Evolutionary conservation across 140 eudicot genomes (phyloP), one percentile per base, ranked within the genome.

Genomic region (Flaveria floridana): DNA sequence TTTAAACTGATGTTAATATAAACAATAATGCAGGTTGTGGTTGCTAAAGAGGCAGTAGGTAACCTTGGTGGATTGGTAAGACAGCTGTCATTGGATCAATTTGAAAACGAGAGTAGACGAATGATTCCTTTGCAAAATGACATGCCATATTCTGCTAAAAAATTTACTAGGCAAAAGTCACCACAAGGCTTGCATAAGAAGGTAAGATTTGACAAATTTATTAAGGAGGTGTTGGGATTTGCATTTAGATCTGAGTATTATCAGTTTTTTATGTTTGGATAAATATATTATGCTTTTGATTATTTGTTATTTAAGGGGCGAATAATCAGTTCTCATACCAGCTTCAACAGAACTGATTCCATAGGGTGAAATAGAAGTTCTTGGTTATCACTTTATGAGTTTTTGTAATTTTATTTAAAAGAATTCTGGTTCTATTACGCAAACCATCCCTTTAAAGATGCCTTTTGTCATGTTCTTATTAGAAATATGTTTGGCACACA

Each of bases 121-220:
- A 90, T 94, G 89, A 62, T 84, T 57, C 96, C 99, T 25, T 16
- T 81, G 64, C 84, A 88, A 28, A 85, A 73, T 81, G 97, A 94
- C 80, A 73, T 76, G 75, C 74, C 96, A 23, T 52, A 81, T 68
- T 83, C 92, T 77, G 79, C 91, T 1, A 94, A 82, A 83, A 90
- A 76, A 71, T 77, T 87, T 78, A 63, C 83, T 1, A 85, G 96
- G 86, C 97, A 90, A 80, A 86, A 73, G 80, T 94, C 97, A 72
- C 96, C 97, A 77, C 88, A 86, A 82, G 97, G 99, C 76, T 87
- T 90, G 85, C 96, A 88, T 81, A 90, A 90, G 76, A 94, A 94
- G 91, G 99, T 84, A 79, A 81, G 85, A 59, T 47, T 52, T 69
- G 4, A 26, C 30, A 9, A 46, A 44, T 12, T 11, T 46, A 2